These are phyloP conservation scores for Trametes punicea DNA, from an alignment of 768 basidiomycete species.

Conservation along the genomic window DNA sequence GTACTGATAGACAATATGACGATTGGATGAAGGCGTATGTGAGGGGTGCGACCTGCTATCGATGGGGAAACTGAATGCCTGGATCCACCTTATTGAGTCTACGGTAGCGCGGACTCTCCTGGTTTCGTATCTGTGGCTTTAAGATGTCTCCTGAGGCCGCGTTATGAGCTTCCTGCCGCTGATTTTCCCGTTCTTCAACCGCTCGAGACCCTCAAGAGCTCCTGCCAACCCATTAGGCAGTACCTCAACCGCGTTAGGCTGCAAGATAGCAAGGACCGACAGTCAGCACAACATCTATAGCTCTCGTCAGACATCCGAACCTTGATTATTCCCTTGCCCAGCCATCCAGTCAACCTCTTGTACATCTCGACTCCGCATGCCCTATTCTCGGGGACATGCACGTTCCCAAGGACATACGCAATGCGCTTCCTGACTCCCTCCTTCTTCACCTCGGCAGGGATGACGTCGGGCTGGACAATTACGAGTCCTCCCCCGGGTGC, in stretches of 20 bases:
- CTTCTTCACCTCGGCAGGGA: neutral
- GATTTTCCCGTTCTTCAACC: conserved; percentile 34
- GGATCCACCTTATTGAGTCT: too few species aligned
- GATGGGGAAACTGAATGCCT: too few species aligned
- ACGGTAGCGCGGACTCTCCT: too few species aligned
- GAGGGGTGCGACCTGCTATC: too few species aligned
- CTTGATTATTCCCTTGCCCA: conserved; percentile 23
- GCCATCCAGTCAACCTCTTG: conserved; percentile 14
- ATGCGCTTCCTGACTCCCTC: conserved; percentile 21
- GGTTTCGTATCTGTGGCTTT: too few species aligned
- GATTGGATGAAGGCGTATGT: too few species aligned
- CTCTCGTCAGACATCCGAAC: conserved; percentile 10
- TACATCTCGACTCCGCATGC: conserved; percentile 16
- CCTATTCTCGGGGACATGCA: conserved; percentile 9
- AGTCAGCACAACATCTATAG: too few species aligned
- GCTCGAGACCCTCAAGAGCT: conserved; percentile 35
- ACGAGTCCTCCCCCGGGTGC: conserved; percentile 23
- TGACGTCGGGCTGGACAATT: conserved; percentile 1
- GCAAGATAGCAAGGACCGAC: neutral
- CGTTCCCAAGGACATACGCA: conserved; percentile 12
- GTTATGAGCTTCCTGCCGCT: conserved; percentile 43
- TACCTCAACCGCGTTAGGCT: conserved; percentile 44
- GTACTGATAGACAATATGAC: too few species aligned
- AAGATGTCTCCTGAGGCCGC: conserved; percentile 38
- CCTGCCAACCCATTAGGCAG: conserved; percentile 40